Evolutionary conservation across 164 flowering plant species (phyloP).

Genomic region (Vitis vinifera): ASM3070453v1 NC_081810.1:9007501-9008000

Average conservation of each 20-base stretch:
- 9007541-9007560: constrained; percentile 96
- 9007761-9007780: constrained; percentile 27
- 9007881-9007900: background rate
- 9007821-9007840: constrained; percentile 40
- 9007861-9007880: background rate
- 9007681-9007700: constrained; percentile 79
- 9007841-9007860: background rate
- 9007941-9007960: too few relatives aligned
- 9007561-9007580: constrained; percentile 96
- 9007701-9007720: constrained; percentile 82
- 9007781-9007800: constrained; percentile 33
- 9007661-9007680: constrained; percentile 87
- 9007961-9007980: too few relatives aligned
- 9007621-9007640: constrained; percentile 89
- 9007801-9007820: constrained; percentile 46
- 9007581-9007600: constrained; percentile 96
- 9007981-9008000: too few relatives aligned
- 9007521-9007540: constrained; percentile 91
- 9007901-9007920: background rate
- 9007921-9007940: too few relatives aligned
- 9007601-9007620: constrained; percentile 87
- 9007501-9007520: constrained; percentile 92
- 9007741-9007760: constrained; percentile 13
- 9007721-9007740: constrained; percentile 28
- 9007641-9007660: constrained; percentile 93